Conservation (phyloP, 2,329 filamentous ascomycete species). For the Colletotrichum sp. region DNA sequence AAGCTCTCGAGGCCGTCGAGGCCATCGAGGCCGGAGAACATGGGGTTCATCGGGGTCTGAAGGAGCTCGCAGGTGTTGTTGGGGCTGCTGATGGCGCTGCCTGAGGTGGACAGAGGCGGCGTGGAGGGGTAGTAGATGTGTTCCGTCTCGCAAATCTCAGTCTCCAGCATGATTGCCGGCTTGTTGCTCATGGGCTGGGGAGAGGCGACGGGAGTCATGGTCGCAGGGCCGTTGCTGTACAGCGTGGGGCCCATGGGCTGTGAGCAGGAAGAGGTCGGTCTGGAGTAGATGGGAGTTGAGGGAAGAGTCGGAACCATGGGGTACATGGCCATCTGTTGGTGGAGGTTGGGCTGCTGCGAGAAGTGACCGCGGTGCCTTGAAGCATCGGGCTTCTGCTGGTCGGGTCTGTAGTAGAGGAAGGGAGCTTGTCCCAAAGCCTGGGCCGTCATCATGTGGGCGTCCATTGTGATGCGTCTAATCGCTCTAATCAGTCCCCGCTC, state of each 20-base stretch:
- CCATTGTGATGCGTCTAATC: slow-evolving; percentile 59
- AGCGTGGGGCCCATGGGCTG: slow-evolving; percentile 61
- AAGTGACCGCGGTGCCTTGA: slow-evolving; percentile 76
- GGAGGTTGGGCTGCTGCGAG: slow-evolving; percentile 47
- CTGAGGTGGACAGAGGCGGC: slow-evolving; percentile 83
- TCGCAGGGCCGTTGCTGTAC: slow-evolving; percentile 62
- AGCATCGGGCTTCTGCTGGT: slow-evolving; percentile 69
- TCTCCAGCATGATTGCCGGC: slow-evolving; percentile 80
- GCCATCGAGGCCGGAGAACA: slow-evolving; percentile 75
- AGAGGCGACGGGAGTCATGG: slow-evolving; percentile 78
- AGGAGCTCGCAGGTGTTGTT: slow-evolving; percentile 73
- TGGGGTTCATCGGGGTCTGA: slow-evolving; percentile 82
- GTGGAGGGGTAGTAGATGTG: slow-evolving; percentile 83
- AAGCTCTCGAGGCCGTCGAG: slow-evolving; percentile 58
- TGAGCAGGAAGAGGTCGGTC: slow-evolving; percentile 70
- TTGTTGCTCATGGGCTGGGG: slow-evolving; percentile 73
- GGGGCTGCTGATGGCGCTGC: slow-evolving; percentile 87
- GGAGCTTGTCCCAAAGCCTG: slow-evolving; percentile 73
- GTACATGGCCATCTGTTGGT: slow-evolving; percentile 59
- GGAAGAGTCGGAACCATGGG: slow-evolving; percentile 63
- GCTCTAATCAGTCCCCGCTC: slow-evolving; percentile 24
- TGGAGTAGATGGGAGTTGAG: slow-evolving; percentile 68
- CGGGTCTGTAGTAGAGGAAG: slow-evolving; percentile 88
- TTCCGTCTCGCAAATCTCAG: slow-evolving; percentile 65
- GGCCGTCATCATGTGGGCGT: slow-evolving; percentile 60